Conservation (phyloP, 257 asterid species). For the Thymus mandschuricus region DNA sequence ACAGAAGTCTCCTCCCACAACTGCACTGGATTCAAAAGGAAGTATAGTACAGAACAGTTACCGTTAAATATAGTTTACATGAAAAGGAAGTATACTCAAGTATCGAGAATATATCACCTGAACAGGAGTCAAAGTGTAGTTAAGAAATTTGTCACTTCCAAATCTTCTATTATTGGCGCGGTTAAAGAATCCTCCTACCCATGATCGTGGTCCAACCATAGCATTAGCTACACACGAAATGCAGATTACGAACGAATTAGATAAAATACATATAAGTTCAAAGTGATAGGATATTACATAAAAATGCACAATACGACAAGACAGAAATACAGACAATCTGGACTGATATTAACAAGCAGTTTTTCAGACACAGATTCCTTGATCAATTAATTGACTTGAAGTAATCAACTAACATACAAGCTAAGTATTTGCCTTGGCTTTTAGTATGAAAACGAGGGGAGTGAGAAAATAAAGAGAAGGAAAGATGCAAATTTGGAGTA, state of each 20-base stretch:
- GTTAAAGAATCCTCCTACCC: constrained; percentile 89
- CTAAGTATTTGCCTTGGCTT: constrained; percentile 1
- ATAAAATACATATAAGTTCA: background rate
- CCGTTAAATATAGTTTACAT: background rate
- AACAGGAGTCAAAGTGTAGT: constrained; percentile 56
- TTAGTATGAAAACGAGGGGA: background rate
- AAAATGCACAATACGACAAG: constrained; percentile 1
- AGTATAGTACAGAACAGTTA: background rate
- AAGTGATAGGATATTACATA: background rate
- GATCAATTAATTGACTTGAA: constrained; percentile 8
- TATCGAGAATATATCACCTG: constrained; percentile 52
- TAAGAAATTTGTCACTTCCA: constrained; percentile 60
- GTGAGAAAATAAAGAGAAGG: constrained; percentile 5
- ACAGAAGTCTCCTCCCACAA: no score
- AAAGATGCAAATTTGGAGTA: constrained; percentile 16
- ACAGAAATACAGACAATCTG: background rate
- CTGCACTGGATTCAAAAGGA: background rate
- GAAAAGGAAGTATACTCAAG: background rate
- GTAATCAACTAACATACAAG: background rate
- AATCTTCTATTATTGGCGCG: constrained; percentile 63
- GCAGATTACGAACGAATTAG: constrained; percentile 9
- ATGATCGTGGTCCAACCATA: constrained; percentile 97
- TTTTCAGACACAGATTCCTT: background rate
- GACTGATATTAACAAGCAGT: background rate
- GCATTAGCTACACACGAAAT: constrained; percentile 73